Base-by-base conservation (phyloP, 768 basidiomycete species). In the Megacollybia marginata region DNA sequence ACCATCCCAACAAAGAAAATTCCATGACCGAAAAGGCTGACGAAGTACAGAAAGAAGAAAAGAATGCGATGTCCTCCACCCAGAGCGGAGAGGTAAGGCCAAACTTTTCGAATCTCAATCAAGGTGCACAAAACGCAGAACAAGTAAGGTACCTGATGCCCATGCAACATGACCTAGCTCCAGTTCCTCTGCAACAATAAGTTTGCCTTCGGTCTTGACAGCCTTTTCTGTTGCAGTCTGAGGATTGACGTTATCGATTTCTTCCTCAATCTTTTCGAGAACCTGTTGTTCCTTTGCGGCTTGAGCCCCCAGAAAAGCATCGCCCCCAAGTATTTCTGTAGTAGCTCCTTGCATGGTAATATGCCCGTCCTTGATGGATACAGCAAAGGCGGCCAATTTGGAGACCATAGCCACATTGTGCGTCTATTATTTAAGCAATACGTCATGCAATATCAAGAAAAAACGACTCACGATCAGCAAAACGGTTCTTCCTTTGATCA, bases 401-500 rank as follows among this genome's bases (percentile, higher is more conserved):
- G 66, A 65, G 1, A 72, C 66, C 62, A 85, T 68, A 2, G 75
- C 73, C 20, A 85, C 70, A 49, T 74, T 72, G 53, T 75, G 73
- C 9, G 72, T 74, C 73, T 75, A 38, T 9, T n/a, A 32, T 51
- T 13, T 6, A 28, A 28, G 23, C 23, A 3, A 3, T 28, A 2
- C 23, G 23, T 28, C 23, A 28, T 28, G 50, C 33, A 23, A 50
- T 12, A 19, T 10, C 33, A 10, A 13, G 12, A 52, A 28, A 28
- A 28, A 28, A 28, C 23, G 23, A 63, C 74, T 48, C 54, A 80
- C 80, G 43, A 96, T 92, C 19, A 98, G 74, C 42, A 97, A 73
- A 45, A 95, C 69, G 1, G 94, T 96, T 44, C 93, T 75, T 15
- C 80, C 83, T n/a, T 69, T 65, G 61, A 92, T 73, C 38, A 96